Base-by-base conservation (phyloP, 2,329 filamentous ascomycete species). In the Raffaelea ambrosiae region DNA sequence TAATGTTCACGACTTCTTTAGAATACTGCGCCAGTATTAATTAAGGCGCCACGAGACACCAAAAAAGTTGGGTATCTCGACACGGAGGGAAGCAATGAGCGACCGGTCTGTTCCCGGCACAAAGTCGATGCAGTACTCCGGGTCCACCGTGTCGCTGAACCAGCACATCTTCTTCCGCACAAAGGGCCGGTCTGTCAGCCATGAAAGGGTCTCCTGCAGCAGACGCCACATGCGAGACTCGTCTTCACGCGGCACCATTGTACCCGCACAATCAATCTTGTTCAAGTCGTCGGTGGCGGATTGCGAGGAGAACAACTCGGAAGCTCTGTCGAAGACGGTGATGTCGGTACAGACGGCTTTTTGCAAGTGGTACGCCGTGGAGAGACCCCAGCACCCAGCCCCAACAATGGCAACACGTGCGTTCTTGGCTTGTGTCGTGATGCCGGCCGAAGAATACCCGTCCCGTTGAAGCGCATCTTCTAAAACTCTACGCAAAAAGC, bases 81-180 rank as follows among this genome's bases (percentile, higher is more conserved):
- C n/a, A n/a, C n/a, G n/a, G n/a, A n/a, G n/a, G n/a, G n/a, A n/a
- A n/a, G n/a, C n/a, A n/a, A n/a, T n/a, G n/a, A n/a, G n/a, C n/a
- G n/a, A n/a, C n/a, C n/a, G n/a, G n/a, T n/a, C 1, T 11, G 44
- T 74, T 1, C 63, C 58, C 0, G 78, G 78, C 1, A 81, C 72
- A 47, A 71, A 78, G 55, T 83, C 79, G 40, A 83, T 69, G 44
- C 79, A 69, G 54, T 73, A 83, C 39, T 83, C 76, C 1, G 77
- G 80, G 54, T 82, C 76, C 7, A 62, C 66, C 0, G 76, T 78
- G 54, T 83, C 80, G 1, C 77, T 76, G 52, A 78, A 79, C 79
- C 79, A 83, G 56, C 79, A 83, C 20, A 83, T 61, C 1, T 67
- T 69, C 55, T 72, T 71, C 20, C 71, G 65, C 2, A 82, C 70